Evolutionary conservation across 2,329 filamentous ascomycete species (phyloP).

Genomic region (Aspergillus quadricinctus): DNA sequence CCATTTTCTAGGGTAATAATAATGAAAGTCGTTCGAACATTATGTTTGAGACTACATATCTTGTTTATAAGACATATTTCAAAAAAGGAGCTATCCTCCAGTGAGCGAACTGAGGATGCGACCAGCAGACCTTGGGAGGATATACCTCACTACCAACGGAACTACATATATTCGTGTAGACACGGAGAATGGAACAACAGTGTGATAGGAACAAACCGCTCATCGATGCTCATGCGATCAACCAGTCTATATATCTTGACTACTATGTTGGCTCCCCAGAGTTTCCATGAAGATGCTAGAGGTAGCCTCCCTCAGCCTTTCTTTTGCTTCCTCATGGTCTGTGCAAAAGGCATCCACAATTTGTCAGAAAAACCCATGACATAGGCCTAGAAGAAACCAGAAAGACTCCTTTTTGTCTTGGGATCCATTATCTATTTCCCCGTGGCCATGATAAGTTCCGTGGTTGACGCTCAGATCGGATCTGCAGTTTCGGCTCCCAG

Average conservation of each 20-base stretch:
- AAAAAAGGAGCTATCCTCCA: not conserved
- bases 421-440: not conserved
- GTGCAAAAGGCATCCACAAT: not conserved
- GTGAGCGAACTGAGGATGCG: not conserved
- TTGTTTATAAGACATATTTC: not conserved
- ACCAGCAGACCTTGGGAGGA: not conserved
- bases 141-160: not conserved
- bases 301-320: too few species aligned
- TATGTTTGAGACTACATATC: not conserved
- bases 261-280: too few species aligned
- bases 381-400: not conserved
- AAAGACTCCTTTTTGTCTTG: not conserved
- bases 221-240: not conserved
- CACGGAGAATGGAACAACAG: not conserved
- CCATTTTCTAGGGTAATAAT: not conserved
- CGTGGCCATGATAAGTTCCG: not conserved
- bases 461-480: not conserved
- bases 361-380: not conserved
- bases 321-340: not conserved
- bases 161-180: not conserved
- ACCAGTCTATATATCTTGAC: not conserved
- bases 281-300: not conserved
- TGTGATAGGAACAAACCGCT: not conserved
- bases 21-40: not conserved
- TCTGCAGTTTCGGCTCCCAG: not conserved